A percentile compares a stretch with the other conserved stretches of the same genome.
Conservation (phyloP, 371 early-diverging fungal species). For the Smittium culicis region DNA sequence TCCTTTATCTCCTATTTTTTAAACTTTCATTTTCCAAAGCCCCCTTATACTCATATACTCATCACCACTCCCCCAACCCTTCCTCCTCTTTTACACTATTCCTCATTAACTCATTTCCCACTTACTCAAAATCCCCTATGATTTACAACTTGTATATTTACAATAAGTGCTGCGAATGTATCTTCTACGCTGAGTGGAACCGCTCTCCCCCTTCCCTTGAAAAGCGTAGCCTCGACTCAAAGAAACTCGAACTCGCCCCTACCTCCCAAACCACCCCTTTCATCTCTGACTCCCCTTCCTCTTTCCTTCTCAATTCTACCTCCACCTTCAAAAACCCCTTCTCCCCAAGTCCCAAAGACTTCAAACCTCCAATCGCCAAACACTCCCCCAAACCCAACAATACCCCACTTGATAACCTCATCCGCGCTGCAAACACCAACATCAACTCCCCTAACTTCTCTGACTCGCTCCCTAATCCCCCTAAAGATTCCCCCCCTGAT, state of each 20-base stretch:
- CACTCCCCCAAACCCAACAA: background rate
- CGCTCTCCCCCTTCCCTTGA: slow-evolving; percentile 15
- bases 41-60: too few relatives aligned
- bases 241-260: background rate
- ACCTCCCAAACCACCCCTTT: background rate
- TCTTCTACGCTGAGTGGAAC: slow-evolving; percentile 69
- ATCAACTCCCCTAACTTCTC: slow-evolving; percentile 12
- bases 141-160: slow-evolving; percentile 78
- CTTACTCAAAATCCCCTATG: too few relatives aligned
- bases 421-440: slow-evolving; percentile 16
- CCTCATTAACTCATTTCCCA: too few relatives aligned
- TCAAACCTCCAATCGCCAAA: background rate
- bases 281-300: slow-evolving; percentile 7
- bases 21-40: too few relatives aligned
- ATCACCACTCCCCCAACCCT: too few relatives aligned
- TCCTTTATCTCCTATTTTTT: too few relatives aligned
- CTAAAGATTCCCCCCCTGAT: slow-evolving; percentile 29
- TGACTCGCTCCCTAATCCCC: slow-evolving; percentile 22
- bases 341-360: background rate
- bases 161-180: slow-evolving; percentile 81
- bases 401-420: background rate
- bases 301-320: slow-evolving; percentile 4
- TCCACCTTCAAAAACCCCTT: slow-evolving; percentile 9
- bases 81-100: too few relatives aligned
- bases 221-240: background rate